Evolutionary conservation across 257 asterid species (phyloP), one percentile per base, ranked within the genome.

Genomic region (Nicotiana paniculata): DNA sequence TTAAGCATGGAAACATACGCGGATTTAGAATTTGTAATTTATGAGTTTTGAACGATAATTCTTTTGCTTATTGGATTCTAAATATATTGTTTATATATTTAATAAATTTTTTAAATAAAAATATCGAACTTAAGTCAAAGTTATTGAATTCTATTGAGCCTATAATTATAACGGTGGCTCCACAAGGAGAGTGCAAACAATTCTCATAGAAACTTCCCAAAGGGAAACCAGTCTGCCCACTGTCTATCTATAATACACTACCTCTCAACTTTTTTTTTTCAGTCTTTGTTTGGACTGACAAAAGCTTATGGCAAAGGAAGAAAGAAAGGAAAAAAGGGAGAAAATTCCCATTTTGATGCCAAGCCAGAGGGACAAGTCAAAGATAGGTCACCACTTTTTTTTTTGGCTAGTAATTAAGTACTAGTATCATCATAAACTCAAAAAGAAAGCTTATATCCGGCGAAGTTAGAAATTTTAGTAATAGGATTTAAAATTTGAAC

Each of bases 1-100:
- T 0, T 7, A 0, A 0, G 2, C 48, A 7, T 7, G 10, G 6
- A 39, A 39, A 6, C 0, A 39, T 2, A 39, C 0, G 24, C 24
- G 10, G 10, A 39, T 6, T 9, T 39, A 39, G 2, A 6, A 39
- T 39, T 39, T 39, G 6, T 1, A 39, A 2, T 39, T 39, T 39
- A 5, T 5, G 48, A 39, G 9, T 7, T 1, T 1, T 43, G 11
- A 43, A 43, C 48, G 11, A 7, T 7, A 43, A 43, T 43, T 3
- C 48, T 43, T 43, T 43, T 2, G 9, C 48, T 39, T 39, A 7
- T 0, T 43, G 3, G 11, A 43, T 43, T 43, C 11, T 7, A 1
- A 43, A 8, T 43, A 43, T 43, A 7, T 43, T 43, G 1, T 43
- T 43, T 43, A 8, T 21, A 21, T 2, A 43, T 1, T 7, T 39